Evolutionary conservation across 805 yeast genomes (phyloP).

Genomic region (Lipomyces yamadae): DNA sequence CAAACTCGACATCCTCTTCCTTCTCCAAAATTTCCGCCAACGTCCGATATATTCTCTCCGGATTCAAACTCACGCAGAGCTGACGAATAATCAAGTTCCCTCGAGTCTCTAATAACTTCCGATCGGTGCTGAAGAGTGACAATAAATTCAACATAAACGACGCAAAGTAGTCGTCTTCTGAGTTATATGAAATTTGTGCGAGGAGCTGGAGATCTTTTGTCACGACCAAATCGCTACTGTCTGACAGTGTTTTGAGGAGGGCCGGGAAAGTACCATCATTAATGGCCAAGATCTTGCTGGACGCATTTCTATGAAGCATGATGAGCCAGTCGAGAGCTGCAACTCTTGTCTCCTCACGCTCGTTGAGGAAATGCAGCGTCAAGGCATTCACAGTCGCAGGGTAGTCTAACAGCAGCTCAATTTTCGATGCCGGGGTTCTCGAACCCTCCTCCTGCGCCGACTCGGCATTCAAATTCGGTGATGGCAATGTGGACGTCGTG

Average conservation of each 20-base stretch:
- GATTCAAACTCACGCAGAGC: constrained; percentile 76
- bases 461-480: constrained; percentile 42
- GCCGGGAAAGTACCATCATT: constrained; percentile 72
- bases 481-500: constrained; percentile 1
- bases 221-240: constrained; percentile 79
- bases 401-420: constrained; percentile 50
- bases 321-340: constrained; percentile 90
- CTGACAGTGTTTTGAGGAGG: constrained; percentile 70
- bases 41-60: constrained; percentile 82
- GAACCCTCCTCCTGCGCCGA: constrained; percentile 34
- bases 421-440: constrained; percentile 11
- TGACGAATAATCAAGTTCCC: constrained; percentile 86
- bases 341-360: constrained; percentile 78
- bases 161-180: constrained; percentile 75
- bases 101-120: constrained; percentile 65
- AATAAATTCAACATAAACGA: constrained; percentile 75
- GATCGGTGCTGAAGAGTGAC: constrained; percentile 69
- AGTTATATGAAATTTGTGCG: constrained; percentile 71
- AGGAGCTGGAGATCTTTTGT: constrained; percentile 71
- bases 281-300: constrained; percentile 54
- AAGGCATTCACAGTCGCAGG: constrained; percentile 70
- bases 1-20: constrained; percentile 68
- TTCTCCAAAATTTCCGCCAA: constrained; percentile 73
- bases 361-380: constrained; percentile 71
- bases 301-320: constrained; percentile 74